Base-by-base conservation (phyloP, 345 rosid genomes). In the Eucalyptus albens region DNA sequence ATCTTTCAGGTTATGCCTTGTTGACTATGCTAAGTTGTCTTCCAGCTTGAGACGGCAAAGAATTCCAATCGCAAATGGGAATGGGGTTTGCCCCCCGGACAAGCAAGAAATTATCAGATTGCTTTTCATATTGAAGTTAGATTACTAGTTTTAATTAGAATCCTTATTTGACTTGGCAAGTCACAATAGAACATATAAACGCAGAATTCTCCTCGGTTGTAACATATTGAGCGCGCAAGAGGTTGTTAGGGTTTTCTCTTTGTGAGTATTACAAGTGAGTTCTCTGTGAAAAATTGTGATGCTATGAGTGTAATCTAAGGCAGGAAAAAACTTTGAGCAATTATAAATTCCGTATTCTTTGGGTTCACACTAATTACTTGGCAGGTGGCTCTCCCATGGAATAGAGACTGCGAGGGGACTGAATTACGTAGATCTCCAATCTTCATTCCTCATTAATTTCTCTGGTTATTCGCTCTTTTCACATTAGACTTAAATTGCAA, bases 1-100 rank as follows among this genome's bases (percentile, higher is more conserved):
- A 44, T 89, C 29, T 89, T 85, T 55, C 92, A 96, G 97, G 92
- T 93, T 90, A 47, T 96, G 97, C 91, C 97, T 97, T 14, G 93
- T 86, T 85, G 99, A 97, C 94, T 94, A 96, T 94, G 97, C 96
- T 92, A 96, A 97, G 93, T 95, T 96, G 86, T 90, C 95, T 47
- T 85, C 96, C 7, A 95, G 97, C 90, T 92, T 95, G 86, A 77
- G 85, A 77, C 85, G 85, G 26, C 47, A 11, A 40, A 77, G 40
- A 11, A 77, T 77, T 77, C 15, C 85, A 77, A 77, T 9, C 24
- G 85, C 85, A 77, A 11, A 40, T 77, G 12, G 29, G 47, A 40
- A 29, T 6, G 11, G 10, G 85, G 15, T 77, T 77, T 21, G 15
- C 29, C 47, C 22, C 44, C 47, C 16, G 29, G 24, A 21, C 85